A percentile compares a stretch with the other conserved stretches of the same genome.
Conservation (phyloP, 2,329 filamentous ascomycete species). For the Talaromyces sp. region DNA sequence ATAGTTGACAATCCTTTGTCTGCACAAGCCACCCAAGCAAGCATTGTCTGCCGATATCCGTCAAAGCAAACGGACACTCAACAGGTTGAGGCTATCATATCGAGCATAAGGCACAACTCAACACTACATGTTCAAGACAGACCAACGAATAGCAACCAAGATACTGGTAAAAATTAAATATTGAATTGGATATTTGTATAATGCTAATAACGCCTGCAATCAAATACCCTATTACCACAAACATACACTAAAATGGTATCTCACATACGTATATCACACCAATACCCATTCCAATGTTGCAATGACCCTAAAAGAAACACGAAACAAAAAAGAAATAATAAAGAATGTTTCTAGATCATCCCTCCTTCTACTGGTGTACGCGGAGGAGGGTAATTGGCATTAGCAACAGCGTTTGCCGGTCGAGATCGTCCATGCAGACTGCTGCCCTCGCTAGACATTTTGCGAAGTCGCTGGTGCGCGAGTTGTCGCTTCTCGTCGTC, state of each 20-base stretch:
- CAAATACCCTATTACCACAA: not conserved
- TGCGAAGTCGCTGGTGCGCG: slow-evolving; percentile 36
- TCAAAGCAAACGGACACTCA: not conserved
- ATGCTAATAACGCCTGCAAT: not conserved
- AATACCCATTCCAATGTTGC: not conserved
- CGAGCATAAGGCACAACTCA: too few relatives aligned
- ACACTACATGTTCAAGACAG: too few relatives aligned
- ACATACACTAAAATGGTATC: not conserved
- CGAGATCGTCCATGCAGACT: slow-evolving; percentile 42
- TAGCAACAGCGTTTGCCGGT: slow-evolving; percentile 29
- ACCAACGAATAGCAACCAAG: too few relatives aligned
- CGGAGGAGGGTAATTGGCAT: slow-evolving; percentile 22
- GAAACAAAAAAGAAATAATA: not conserved
- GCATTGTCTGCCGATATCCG: not conserved
- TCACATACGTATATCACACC: not conserved
- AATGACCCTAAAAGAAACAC: not conserved
- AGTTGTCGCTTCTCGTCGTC: slow-evolving; percentile 38
- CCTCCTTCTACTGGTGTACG: slow-evolving; percentile 25
- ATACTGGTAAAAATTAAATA: not conserved
- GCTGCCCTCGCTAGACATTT: slow-evolving; percentile 46
- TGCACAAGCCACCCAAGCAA: not conserved
- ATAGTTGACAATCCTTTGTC: not conserved
- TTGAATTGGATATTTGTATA: not conserved
- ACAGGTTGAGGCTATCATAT: not conserved
- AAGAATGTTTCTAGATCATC: slow-evolving; percentile 28